Conservation (phyloP, 495 filamentous ascomycete genomes). For the Podospora sp. region DNA sequence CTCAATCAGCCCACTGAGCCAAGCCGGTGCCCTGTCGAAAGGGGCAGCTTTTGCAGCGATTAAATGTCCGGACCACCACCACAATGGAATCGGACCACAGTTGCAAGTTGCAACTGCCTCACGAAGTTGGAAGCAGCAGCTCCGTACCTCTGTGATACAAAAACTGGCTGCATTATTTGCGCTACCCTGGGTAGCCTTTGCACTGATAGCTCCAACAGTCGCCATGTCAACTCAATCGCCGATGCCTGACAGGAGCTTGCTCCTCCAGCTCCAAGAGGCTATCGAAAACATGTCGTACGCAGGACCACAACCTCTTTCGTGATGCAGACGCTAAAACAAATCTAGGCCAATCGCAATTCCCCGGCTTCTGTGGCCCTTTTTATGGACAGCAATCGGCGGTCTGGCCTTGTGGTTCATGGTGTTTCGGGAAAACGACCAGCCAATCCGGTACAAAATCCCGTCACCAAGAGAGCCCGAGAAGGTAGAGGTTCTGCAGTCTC, state of each 20-base stretch:
- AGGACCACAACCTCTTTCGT: neutral
- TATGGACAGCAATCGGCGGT: conserved; percentile 34
- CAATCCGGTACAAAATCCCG: conserved; percentile 45
- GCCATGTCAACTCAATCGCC: conserved; percentile 19
- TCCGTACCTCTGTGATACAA: neutral
- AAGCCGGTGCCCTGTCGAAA: neutral
- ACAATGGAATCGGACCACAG: neutral
- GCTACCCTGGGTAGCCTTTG: neutral
- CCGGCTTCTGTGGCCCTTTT: conserved; percentile 19
- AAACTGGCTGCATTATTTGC: neutral
- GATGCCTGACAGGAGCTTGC: conserved; percentile 19
- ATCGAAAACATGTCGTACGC: conserved; percentile 20
- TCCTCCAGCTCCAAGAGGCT: conserved; percentile 28
- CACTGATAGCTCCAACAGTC: neutral
- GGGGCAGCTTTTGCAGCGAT: conserved; percentile 3
- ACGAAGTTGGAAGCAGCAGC: neutral
- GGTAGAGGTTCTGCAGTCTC: conserved; percentile 64
- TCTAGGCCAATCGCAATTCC: conserved; percentile 21
- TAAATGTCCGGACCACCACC: neutral
- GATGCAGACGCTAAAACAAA: neutral
- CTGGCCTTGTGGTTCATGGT: conserved; percentile 35
- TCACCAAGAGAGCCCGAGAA: conserved; percentile 46
- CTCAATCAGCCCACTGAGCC: neutral
- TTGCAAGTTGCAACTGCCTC: neutral
- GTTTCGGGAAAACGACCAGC: conserved; percentile 33